phyloP scores from a whole-genome alignment of 2,329 filamentous ascomycete species.

The Sporothrix mexicana region DNA sequence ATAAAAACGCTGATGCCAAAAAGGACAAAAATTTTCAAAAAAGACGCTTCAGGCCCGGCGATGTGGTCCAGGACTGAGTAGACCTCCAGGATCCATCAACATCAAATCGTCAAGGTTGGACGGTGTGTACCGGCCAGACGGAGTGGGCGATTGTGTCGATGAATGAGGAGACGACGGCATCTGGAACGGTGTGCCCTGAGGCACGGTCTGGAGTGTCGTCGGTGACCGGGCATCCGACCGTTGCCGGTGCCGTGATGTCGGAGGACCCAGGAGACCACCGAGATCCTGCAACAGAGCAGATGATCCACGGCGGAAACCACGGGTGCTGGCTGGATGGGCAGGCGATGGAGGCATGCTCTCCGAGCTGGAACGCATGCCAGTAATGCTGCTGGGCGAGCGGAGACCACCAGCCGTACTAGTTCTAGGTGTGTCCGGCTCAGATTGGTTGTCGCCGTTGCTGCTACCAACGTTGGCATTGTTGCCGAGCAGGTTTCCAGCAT shows the following conservation, averaged over 20 bases:
- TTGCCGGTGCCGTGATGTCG: constrained; percentile 25
- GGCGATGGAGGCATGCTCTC: constrained; percentile 50
- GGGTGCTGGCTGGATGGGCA: constrained; percentile 50
- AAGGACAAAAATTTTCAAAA: not conserved
- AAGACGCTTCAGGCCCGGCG: not conserved
- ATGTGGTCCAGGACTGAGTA: constrained; percentile 27
- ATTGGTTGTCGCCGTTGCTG: constrained; percentile 46
- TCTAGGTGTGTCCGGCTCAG: constrained; percentile 42
- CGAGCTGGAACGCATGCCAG: constrained; percentile 43
- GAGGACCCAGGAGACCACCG: constrained; percentile 58
- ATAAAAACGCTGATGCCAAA: not conserved
- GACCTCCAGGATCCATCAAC: constrained; percentile 37
- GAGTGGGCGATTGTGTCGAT: not conserved
- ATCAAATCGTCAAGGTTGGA: constrained; percentile 32
- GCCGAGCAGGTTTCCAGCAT: constrained; percentile 76
- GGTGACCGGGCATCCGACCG: not conserved
- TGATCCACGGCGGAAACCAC: constrained; percentile 60
- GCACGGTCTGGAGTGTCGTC: constrained; percentile 51
- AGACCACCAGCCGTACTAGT: constrained; percentile 46
- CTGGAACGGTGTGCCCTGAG: constrained; percentile 40
- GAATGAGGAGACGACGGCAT: constrained; percentile 13
- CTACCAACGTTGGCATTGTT: constrained; percentile 70
- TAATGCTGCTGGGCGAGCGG: constrained; percentile 43
- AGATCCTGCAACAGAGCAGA: constrained; percentile 64
- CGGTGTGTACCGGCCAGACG: not conserved